phyloP scores from a whole-genome alignment of 805 yeast genomes.

The Ogataea corticis region DNA sequence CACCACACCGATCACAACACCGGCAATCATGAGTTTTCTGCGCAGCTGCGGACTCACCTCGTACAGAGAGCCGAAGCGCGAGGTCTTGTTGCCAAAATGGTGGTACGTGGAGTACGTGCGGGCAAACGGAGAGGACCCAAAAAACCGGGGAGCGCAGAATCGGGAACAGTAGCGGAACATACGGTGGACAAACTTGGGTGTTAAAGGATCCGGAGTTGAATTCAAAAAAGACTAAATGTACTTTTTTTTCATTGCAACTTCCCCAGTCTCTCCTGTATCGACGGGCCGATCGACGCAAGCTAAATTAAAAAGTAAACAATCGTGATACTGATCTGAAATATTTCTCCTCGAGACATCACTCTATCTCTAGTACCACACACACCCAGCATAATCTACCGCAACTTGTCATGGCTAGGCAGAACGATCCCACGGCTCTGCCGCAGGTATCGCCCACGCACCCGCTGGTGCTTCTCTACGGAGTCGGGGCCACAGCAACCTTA shows the following conservation, averaged over 20 bases:
- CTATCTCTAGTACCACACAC: too few species aligned
- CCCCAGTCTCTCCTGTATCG: not conserved
- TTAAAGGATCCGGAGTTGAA: too few species aligned
- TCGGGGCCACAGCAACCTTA: slow-evolving; percentile 33
- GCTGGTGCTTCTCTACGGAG: slow-evolving; percentile 31
- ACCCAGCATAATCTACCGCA: too few species aligned
- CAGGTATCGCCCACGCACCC: slow-evolving; percentile 30
- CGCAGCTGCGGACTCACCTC: slow-evolving; percentile 13
- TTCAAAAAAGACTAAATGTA: too few species aligned
- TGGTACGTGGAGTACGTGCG: slow-evolving; percentile 23
- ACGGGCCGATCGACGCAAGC: slow-evolving; percentile 9
- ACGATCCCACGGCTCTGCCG: not conserved
- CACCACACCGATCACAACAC: slow-evolving; percentile 37
- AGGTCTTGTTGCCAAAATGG: slow-evolving; percentile 23
- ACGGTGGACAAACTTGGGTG: too few species aligned
- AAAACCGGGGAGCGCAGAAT: not conserved
- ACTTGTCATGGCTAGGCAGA: not conserved
- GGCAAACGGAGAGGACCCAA: slow-evolving; percentile 4
- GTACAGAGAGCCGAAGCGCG: slow-evolving; percentile 14
- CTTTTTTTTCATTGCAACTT: too few species aligned
- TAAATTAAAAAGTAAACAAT: slow-evolving; percentile 2
- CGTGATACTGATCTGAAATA: slow-evolving; percentile 1
- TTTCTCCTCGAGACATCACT: not conserved
- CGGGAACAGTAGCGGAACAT: not conserved
- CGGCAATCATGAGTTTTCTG: slow-evolving; percentile 33